A percentile compares a stretch with the other conserved stretches of the same genome.
Conservation (phyloP, 1,284 basidiomycete genomes). For the Tetrapyrgos nigripes region DNA sequence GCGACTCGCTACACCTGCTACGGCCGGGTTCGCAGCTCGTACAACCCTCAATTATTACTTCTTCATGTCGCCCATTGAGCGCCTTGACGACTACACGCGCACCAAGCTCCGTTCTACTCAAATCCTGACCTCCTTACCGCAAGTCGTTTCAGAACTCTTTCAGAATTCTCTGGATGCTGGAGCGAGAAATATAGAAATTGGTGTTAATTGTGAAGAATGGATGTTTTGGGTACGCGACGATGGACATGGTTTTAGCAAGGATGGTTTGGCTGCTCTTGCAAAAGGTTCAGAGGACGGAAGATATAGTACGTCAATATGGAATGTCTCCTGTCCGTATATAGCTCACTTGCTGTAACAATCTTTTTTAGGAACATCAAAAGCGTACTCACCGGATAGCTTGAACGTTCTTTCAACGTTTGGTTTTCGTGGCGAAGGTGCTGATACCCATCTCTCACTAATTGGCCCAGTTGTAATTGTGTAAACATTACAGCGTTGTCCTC, state of each 20-base stretch:
- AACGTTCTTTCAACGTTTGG: constrained; percentile 75
- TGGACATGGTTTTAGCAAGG: constrained; percentile 74
- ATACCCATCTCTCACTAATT: background rate
- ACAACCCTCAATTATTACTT: no score
- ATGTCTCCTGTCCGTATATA: background rate
- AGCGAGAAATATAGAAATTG: constrained; percentile 65
- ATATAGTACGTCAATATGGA: constrained; percentile 60
- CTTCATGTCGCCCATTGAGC: constrained; percentile 37
- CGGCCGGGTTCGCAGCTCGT: no score
- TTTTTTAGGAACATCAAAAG: constrained; percentile 73
- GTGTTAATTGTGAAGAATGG: constrained; percentile 75
- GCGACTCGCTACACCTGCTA: no score
- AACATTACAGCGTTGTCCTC: constrained; percentile 77
- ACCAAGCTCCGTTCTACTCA: constrained; percentile 80
- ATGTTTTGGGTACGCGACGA: constrained; percentile 85
- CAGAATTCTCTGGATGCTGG: constrained; percentile 86
- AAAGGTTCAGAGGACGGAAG: constrained; percentile 57
- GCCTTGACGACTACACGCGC: constrained; percentile 59
- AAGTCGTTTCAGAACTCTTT: constrained; percentile 81
- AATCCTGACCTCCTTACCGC: constrained; percentile 81
- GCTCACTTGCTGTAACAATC: background rate
- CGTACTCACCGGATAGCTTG: constrained; percentile 56
- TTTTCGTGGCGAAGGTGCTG: constrained; percentile 87
- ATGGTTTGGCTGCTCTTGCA: constrained; percentile 62
- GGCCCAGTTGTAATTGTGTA: background rate